phyloP scores from a whole-genome alignment of 2,329 filamentous ascomycete species.

The Colletotrichum falcatum region DNA sequence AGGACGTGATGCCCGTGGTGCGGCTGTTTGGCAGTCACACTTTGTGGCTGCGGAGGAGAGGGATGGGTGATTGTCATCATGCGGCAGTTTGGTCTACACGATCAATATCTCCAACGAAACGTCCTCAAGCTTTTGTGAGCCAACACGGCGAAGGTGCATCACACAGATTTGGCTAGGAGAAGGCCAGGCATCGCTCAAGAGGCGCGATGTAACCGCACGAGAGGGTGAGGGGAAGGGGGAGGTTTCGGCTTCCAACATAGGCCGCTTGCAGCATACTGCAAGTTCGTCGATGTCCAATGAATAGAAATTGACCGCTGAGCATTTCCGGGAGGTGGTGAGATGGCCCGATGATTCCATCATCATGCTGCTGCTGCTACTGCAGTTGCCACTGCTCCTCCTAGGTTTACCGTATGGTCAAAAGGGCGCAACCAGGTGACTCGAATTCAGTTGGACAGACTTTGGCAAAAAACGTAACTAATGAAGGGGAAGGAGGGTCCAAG shows the following conservation, averaged over 20 bases:
- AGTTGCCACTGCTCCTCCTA: neutral
- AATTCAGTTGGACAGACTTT: conserved; percentile 20
- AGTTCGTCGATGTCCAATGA: neutral
- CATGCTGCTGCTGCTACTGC: neutral
- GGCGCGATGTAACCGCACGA: conserved; percentile 2
- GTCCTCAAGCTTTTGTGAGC: conserved; percentile 34
- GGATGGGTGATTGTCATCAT: neutral
- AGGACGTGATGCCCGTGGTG: neutral
- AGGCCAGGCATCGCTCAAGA: neutral
- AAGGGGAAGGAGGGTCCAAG: neutral
- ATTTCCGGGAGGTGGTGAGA: neutral
- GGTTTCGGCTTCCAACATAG: neutral
- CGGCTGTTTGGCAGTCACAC: neutral
- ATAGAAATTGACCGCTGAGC: neutral
- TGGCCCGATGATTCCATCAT: neutral
- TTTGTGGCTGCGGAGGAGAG: neutral
- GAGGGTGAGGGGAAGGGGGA: neutral
- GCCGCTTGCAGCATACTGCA: neutral
- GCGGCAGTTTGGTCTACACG: neutral
- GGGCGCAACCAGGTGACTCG: conserved; percentile 28
- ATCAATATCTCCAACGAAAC: conserved; percentile 1
- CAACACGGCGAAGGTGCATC: conserved; percentile 28
- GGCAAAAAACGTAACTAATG: neutral
- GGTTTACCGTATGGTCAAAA: conserved; percentile 2
- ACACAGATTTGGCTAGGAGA: conserved; percentile 17